Percentiles rank a stretch among this genome's conserved stretches.
Evolutionary conservation across 2,329 filamentous ascomycete species (phyloP).

Genomic region (Lecanicillium sp.): DNA sequence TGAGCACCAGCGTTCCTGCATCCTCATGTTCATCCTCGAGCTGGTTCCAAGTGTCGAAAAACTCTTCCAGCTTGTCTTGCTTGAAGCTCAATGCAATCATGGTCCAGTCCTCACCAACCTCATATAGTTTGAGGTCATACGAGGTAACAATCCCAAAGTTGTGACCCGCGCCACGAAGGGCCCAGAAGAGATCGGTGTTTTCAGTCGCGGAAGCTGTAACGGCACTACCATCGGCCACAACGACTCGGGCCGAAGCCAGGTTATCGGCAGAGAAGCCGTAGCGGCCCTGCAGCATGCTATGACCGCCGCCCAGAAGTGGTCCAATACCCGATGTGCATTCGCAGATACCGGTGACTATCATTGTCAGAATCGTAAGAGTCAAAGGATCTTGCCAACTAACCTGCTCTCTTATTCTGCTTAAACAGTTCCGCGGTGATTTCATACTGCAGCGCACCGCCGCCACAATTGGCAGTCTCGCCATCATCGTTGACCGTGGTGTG

Average conservation of each 20-base stretch:
- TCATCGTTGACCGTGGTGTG: slow-evolving; percentile 1
- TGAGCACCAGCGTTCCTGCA: slow-evolving; percentile 5
- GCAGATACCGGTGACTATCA: slow-evolving; percentile 2
- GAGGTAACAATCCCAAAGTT: slow-evolving; percentile 26
- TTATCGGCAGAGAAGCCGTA: slow-evolving; percentile 14
- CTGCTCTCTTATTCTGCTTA: slow-evolving; percentile 6
- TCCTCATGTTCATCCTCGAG: slow-evolving; percentile 3
- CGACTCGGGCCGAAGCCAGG: slow-evolving; percentile 19
- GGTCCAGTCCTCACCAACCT: background rate
- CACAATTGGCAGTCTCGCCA: slow-evolving; percentile 5
- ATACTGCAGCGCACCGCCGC: slow-evolving; percentile 8
- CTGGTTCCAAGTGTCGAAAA: slow-evolving; percentile 5
- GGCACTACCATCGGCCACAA: slow-evolving; percentile 21
- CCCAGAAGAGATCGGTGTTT: slow-evolving; percentile 27
- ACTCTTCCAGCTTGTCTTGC: slow-evolving; percentile 3
- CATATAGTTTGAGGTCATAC: background rate
- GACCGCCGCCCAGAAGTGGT: slow-evolving; percentile 2
- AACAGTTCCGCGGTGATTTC: slow-evolving; percentile 7
- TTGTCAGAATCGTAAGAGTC: background rate
- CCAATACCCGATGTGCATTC: slow-evolving; percentile 1
- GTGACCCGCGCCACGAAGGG: slow-evolving; percentile 21
- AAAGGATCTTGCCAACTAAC: background rate
- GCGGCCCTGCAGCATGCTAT: slow-evolving; percentile 4
- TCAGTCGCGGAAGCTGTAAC: slow-evolving; percentile 27
- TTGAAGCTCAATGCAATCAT: slow-evolving; percentile 1